phyloP scores from a whole-genome alignment of 2,329 filamentous ascomycete genomes.

The Claviceps quebecensis region DNA sequence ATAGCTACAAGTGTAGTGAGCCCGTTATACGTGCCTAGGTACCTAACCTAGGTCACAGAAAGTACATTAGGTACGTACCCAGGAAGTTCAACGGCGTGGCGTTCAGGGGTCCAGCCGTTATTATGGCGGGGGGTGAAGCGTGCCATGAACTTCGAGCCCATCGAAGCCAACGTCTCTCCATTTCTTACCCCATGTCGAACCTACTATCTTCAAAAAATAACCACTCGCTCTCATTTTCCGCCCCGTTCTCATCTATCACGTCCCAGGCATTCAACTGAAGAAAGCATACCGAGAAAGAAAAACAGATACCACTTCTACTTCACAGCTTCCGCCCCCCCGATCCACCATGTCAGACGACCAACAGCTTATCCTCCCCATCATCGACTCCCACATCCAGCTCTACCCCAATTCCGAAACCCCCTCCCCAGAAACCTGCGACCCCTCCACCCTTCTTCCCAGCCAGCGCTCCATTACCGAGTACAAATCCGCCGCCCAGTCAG shows the following conservation, averaged over 20 bases:
- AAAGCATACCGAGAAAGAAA: too few species aligned
- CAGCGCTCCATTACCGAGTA: slow-evolving; percentile 55
- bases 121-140: slow-evolving; percentile 1
- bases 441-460: slow-evolving; percentile 43
- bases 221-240: neutral
- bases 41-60: too few species aligned
- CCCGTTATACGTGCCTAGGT: too few species aligned
- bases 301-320: neutral
- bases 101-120: neutral
- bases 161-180: neutral
- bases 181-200: neutral
- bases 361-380: slow-evolving; percentile 41
- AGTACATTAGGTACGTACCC: too few species aligned
- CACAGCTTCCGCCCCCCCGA: neutral
- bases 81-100: neutral
- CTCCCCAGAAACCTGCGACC: slow-evolving; percentile 55
- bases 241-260: neutral
- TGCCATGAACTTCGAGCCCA: neutral
- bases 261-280: neutral
- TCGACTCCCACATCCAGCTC: slow-evolving; percentile 89
- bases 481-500: slow-evolving; percentile 27
- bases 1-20: too few species aligned
- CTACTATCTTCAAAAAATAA: neutral
- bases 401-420: slow-evolving; percentile 55
- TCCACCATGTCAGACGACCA: slow-evolving; percentile 23